Percentiles rank a stretch among this genome's conserved stretches.
These are phyloP conservation scores for Rhodotorula sphaerocarpa DNA, from an alignment of 768 basidiomycete species.

Conservation along the genomic window DNA sequence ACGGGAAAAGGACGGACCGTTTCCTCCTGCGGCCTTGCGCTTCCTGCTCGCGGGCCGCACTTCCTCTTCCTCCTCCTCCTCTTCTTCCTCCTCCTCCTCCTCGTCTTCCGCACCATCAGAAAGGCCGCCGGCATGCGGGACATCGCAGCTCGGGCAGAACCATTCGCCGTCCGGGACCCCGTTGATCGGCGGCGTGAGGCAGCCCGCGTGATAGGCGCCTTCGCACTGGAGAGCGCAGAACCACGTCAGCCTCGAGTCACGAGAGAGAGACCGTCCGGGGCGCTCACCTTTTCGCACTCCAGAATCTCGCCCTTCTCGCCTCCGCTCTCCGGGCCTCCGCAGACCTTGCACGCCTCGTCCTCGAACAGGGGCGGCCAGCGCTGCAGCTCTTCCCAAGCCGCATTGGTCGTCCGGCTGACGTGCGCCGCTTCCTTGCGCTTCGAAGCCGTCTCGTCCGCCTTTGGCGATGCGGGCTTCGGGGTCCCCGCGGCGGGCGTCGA, in stretches of 20 bases:
- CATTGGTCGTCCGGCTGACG: slow-evolving; percentile 43
- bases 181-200: slow-evolving; percentile 66
- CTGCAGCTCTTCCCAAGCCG: slow-evolving; percentile 65
- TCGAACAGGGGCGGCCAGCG: slow-evolving; percentile 68
- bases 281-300: slow-evolving; percentile 81
- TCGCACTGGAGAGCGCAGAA: slow-evolving; percentile 60
- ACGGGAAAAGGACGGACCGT: not conserved
- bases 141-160: slow-evolving; percentile 31
- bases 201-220: slow-evolving; percentile 72
- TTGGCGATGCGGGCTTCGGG: not conserved
- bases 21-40: slow-evolving; percentile 13
- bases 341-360: slow-evolving; percentile 62
- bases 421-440: not conserved
- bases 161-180: slow-evolving; percentile 60
- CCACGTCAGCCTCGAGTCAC: not conserved
- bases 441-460: not conserved
- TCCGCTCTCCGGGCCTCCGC: slow-evolving; percentile 50
- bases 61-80: not conserved
- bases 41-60: slow-evolving; percentile 5
- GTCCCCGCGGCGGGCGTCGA: not conserved
- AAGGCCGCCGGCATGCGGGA: not conserved
- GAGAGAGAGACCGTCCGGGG: not conserved
- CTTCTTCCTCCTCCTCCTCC: not conserved
- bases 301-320: slow-evolving; percentile 63
- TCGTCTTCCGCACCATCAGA: slow-evolving; percentile 3